A percentile compares a stretch with the other conserved stretches of the same genome.
phyloP scores from a whole-genome alignment of 106 monocot genomes.

The Dendrobium chrysotoxum region DNA sequence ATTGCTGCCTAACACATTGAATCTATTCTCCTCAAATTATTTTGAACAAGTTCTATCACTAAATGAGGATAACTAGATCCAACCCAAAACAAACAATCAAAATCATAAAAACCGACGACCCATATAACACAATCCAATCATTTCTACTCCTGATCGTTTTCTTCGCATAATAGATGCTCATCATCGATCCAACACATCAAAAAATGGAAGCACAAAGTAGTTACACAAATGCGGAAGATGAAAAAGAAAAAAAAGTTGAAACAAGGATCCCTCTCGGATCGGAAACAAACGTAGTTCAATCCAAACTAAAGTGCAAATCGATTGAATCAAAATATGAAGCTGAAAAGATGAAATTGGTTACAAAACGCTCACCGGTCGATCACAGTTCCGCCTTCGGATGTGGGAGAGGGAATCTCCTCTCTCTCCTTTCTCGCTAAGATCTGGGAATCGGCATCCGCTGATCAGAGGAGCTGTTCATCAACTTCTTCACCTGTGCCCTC shows the following conservation, averaged over 20 bases:
- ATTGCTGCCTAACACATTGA: not conserved
- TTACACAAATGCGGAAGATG: not conserved
- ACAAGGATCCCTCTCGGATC: not conserved
- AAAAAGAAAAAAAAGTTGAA: not conserved
- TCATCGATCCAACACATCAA: not conserved
- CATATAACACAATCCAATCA: not conserved
- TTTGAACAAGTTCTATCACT: not conserved
- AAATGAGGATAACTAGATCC: not conserved
- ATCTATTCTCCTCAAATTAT: not conserved
- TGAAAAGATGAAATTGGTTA: not conserved
- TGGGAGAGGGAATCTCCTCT: not conserved
- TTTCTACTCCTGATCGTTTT: not conserved
- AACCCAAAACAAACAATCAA: not conserved
- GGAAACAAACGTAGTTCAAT: not conserved
- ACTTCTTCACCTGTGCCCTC: not conserved
- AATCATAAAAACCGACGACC: not conserved
- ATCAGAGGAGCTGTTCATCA: slow-evolving; percentile 1
- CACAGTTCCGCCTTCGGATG: not conserved
- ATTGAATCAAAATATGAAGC: not conserved
- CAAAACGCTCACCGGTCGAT: slow-evolving; percentile 4
- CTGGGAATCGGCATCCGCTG: not conserved
- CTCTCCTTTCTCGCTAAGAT: slow-evolving; percentile 4
- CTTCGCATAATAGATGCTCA: not conserved
- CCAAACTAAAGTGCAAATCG: not conserved
- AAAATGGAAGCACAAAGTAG: not conserved